These are phyloP conservation scores for Coemansia sp. DNA, from an alignment of 192 early-diverging fungal genomes.

Conservation along the genomic window DNA sequence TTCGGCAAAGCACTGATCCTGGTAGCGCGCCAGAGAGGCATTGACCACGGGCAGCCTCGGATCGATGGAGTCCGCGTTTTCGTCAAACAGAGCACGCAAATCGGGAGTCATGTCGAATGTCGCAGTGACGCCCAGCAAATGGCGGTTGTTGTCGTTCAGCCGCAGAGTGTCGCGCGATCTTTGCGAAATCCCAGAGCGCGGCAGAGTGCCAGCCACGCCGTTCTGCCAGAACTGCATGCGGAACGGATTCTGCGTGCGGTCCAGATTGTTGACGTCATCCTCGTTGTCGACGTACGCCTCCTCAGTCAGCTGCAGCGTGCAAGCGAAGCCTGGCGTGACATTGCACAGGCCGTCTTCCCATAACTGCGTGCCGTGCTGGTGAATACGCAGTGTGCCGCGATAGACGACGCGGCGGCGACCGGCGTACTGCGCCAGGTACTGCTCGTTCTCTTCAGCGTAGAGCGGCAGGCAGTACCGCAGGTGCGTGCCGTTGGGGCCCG, in stretches of 20 bases:
- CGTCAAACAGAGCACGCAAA: slow-evolving; percentile 55
- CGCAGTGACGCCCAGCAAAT: slow-evolving; percentile 54
- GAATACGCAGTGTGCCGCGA: slow-evolving; percentile 48
- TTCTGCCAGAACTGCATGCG: slow-evolving; percentile 40
- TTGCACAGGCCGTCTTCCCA: slow-evolving; percentile 43
- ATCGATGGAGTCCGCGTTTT: slow-evolving; percentile 59
- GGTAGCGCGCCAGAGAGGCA: slow-evolving; percentile 48
- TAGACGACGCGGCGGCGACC: slow-evolving; percentile 43
- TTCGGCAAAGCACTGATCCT: slow-evolving; percentile 49
- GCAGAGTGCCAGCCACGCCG: slow-evolving; percentile 16
- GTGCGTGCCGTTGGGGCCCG: slow-evolving; percentile 25
- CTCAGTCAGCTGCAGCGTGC: slow-evolving; percentile 55
- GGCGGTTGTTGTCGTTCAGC: slow-evolving; percentile 32
- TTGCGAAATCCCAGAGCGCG: slow-evolving; percentile 23
- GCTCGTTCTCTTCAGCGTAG: slow-evolving; percentile 33
- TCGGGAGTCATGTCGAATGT: slow-evolving; percentile 56
- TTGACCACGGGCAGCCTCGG: slow-evolving; percentile 38
- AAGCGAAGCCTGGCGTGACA: slow-evolving; percentile 60
- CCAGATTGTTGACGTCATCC: slow-evolving; percentile 39
- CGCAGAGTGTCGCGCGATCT: slow-evolving; percentile 17
- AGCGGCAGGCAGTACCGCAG: slow-evolving; percentile 44
- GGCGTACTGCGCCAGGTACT: slow-evolving; percentile 44
- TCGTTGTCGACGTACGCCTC: slow-evolving; percentile 50
- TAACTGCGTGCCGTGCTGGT: slow-evolving; percentile 51
- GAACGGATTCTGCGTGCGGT: slow-evolving; percentile 35